Base-by-base conservation (phyloP, 768 basidiomycete genomes). In the Lactarius pseudohatsudake region DNA sequence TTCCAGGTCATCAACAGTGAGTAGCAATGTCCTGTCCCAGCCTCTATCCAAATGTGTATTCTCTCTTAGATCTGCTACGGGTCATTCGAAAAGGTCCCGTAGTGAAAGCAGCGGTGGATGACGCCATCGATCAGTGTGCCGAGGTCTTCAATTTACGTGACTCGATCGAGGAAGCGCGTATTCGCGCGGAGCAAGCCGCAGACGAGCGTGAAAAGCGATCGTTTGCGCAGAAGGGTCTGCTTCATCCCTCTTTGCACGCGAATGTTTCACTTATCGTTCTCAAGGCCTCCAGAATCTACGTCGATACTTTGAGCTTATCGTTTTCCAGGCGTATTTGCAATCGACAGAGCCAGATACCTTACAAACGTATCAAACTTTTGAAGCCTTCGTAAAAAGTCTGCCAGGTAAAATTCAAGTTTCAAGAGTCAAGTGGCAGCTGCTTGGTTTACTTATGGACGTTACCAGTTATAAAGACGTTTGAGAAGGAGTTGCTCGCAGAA, bases 391-490 rank as follows among this genome's bases (percentile, higher is more conserved):
- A 36, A 85, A 89, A 73, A 85, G 85, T 69, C 81, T 92, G 54
- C 97, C 96, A 70, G 94, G 94, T 92, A 74, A 56, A 77, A 65
- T 16, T 22, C 18, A 36, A 10, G 20, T 43, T 59, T 22, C 64
- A 86, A 91, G 94, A 10, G 91, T 93, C 77, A 53, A 16, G 13
- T 11, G 30, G 5, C 30, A 4, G 4, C 30, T 30, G 57, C 50
- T 8, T 47, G 45, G 53, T 5, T 38, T 40, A 36, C 55, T 41
- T 41, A 68, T 38, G 38, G 7, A 20, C 59, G 13, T 45, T 41
- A 13, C 56, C 65, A 91, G 96, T 98, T 16, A 94, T 98, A 78
- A 90, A 90, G 75, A 99, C 97, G 0, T 96, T 98, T 66, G 88
- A 95, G 78, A 94, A 92, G 66, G 97, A 98, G 68, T 82, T 99